Evolutionary conservation across 495 filamentous ascomycete genomes (phyloP), one percentile per base, ranked within the genome.

Genomic region (Hypoxylon crocopeplum): DNA sequence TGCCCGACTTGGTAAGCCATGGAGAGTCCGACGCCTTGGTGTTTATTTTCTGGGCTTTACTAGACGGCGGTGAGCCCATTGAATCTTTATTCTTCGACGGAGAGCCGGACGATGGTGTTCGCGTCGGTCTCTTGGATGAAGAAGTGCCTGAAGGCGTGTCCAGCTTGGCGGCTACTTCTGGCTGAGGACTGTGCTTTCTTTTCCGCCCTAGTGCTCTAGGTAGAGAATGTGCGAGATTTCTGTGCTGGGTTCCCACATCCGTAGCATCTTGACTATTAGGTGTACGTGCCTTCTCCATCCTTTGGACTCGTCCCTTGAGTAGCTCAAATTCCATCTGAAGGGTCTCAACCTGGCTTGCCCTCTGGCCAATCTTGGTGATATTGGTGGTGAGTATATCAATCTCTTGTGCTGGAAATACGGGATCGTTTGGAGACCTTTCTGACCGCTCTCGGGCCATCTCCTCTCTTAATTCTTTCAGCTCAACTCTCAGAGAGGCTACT

Each of bases 311-410:
- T 5, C 66, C 67, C 50, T 73, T 75, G 16, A 76, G 32, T 2
- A 77, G 67, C 39, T 73, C 69, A 10, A 77, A 53, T 48, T 77
- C 75, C 71, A 74, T 76, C 56, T 72, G 71, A 16, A 75, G 57
- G 3, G 61, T 67, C 51, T 79, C 74, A 7, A 76, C 74, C 32
- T 76, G 67, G 50, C 63, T 73, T 2, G 75, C 70, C 27, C 67
- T 68, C 30, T 68, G 64, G 29, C 70, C 62, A 27, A 77, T 69
- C 27, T 73, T 73, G 27, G 70, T 65, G 21, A 76, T 70, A 27
- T 48, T 69, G 46, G 48, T 69, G 2, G 69, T 71, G 21, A 76
- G 69, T 10, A 76, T 74, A 27, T 79, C 73, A 5, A 77, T 59
- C 8, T 76, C 70, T 24, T 42, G 59, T 15, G 62, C 47, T n/a